Evolutionary conservation across 2,329 filamentous ascomycete species (phyloP).

Genomic region (Nemania sp.): DNA sequence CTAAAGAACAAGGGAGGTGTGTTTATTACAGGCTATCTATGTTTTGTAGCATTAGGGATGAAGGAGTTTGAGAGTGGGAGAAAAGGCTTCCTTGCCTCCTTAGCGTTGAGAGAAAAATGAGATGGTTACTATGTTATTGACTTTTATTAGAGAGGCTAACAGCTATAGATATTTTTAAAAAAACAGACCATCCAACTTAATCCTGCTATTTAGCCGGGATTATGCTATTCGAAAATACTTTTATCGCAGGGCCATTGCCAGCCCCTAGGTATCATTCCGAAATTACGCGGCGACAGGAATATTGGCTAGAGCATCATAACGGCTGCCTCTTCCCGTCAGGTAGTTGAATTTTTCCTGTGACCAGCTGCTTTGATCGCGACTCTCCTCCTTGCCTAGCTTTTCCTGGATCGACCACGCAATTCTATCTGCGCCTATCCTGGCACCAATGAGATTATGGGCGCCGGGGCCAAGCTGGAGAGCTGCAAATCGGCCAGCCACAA

Average conservation of each 20-base stretch:
- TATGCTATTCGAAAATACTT: neutral
- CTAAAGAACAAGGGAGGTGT: neutral
- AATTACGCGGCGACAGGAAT: conserved; percentile 5
- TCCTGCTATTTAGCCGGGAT: neutral
- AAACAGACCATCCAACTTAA: neutral
- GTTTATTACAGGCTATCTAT: conserved; percentile 1
- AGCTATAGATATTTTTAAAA: neutral
- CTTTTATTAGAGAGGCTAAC: neutral
- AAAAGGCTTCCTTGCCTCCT: neutral
- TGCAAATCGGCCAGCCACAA: conserved; percentile 76
- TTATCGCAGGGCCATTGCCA: neutral
- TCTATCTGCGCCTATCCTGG: conserved; percentile 77
- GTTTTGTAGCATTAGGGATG: neutral
- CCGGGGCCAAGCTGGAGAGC: conserved; percentile 77
- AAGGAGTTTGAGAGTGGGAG: neutral
- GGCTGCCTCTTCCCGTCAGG: conserved; percentile 56
- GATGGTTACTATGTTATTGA: neutral
- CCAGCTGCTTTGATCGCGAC: conserved; percentile 34
- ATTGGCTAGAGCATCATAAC: conserved; percentile 52
- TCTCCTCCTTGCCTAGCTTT: conserved; percentile 56
- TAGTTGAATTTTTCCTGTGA: conserved; percentile 50
- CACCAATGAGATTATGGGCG: conserved; percentile 79
- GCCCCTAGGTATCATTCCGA: neutral
- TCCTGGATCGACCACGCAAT: conserved; percentile 78
- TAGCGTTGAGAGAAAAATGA: neutral